A percentile compares a stretch with the other conserved stretches of the same genome.
Evolutionary conservation across 345 rosid genomes (phyloP).

Genomic region (Rhizophora mangle): DNA sequence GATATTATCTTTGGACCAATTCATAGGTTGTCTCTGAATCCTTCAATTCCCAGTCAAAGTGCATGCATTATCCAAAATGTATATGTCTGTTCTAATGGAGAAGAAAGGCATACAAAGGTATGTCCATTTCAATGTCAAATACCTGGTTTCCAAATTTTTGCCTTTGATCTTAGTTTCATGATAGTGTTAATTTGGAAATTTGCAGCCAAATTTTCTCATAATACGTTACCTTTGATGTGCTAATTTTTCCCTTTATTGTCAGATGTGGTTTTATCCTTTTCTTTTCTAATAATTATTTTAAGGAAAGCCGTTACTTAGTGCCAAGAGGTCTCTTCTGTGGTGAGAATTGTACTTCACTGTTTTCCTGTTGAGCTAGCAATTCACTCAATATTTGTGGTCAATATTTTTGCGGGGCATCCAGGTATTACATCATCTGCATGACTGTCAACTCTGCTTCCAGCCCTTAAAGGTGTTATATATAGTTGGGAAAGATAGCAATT

Average conservation of each 20-base stretch:
- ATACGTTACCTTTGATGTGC: not conserved
- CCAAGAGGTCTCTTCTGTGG: no score
- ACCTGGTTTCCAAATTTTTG: not conserved
- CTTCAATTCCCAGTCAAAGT: constrained; percentile 48
- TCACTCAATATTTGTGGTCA: not conserved
- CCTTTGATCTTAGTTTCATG: not conserved
- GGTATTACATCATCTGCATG: constrained; percentile 21
- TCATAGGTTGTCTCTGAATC: constrained; percentile 41
- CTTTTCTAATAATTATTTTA: no score
- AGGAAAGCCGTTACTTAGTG: no score
- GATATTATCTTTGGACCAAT: constrained; percentile 41
- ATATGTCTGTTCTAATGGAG: constrained; percentile 40
- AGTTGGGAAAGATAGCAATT: constrained; percentile 33
- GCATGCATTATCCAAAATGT: constrained; percentile 47
- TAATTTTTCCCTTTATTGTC: no score
- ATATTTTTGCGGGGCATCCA: constrained; percentile 30
- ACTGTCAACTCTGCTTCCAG: constrained; percentile 4
- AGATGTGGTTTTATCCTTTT: no score
- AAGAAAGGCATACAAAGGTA: constrained; percentile 50
- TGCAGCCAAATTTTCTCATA: not conserved
- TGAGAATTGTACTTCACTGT: no score
- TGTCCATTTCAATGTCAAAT: constrained; percentile 1
- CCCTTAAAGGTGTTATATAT: constrained; percentile 36
- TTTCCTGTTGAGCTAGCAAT: not conserved
- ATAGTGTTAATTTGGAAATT: not conserved